Evolutionary conservation across 371 early-diverging fungal genomes (phyloP).

Genomic region (Apophysomyces sp.): DNA sequence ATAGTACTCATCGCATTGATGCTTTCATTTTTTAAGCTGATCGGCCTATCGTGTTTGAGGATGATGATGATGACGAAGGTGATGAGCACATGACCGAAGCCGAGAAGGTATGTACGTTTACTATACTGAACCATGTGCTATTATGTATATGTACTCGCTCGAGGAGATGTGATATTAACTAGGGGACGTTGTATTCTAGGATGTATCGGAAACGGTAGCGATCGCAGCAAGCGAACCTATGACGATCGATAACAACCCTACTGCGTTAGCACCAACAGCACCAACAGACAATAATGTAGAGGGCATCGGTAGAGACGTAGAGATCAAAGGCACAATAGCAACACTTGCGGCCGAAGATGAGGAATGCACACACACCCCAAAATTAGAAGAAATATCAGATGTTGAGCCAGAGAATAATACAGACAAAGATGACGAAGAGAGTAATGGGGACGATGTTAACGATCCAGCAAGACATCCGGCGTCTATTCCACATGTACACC

Average conservation of each 20-base stretch:
- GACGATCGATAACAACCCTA: background rate
- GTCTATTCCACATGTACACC: slow-evolving; percentile 42
- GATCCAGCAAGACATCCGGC: slow-evolving; percentile 47
- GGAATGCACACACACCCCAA: slow-evolving; percentile 40
- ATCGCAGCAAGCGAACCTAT: background rate
- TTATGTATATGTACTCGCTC: background rate
- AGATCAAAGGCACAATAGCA: background rate
- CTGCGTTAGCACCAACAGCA: background rate
- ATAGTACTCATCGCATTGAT: background rate
- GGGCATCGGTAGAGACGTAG: background rate
- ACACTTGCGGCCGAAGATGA: slow-evolving; percentile 25
- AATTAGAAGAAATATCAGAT: slow-evolving; percentile 46
- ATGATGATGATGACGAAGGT: slow-evolving; percentile 30
- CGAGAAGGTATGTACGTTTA: slow-evolving; percentile 4
- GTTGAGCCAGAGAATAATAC: slow-evolving; percentile 25
- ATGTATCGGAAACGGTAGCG: background rate
- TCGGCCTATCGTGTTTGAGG: slow-evolving; percentile 26
- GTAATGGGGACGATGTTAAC: slow-evolving; percentile 29
- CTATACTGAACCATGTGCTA: background rate
- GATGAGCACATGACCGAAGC: slow-evolving; percentile 12
- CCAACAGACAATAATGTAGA: background rate
- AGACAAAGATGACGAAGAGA: slow-evolving; percentile 29
- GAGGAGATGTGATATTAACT: background rate
- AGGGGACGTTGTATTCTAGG: background rate
- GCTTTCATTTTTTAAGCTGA: slow-evolving; percentile 15